Evolutionary conservation across 768 basidiomycete genomes (phyloP).

Genomic region (Dentipellis fragilis): DNA sequence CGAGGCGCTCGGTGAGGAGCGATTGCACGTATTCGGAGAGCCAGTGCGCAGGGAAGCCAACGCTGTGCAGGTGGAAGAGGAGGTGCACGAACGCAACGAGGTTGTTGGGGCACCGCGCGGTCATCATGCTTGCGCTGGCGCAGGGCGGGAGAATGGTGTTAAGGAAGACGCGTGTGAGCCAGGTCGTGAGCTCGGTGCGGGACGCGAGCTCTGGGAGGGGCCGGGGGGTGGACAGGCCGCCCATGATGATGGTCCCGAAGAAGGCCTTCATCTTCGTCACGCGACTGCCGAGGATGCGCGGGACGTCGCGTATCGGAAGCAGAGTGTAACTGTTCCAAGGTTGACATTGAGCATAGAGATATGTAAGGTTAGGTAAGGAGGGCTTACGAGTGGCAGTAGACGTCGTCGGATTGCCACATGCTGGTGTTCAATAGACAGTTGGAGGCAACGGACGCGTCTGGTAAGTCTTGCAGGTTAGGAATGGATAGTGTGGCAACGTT

Average conservation of each 20-base stretch:
- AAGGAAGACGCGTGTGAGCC: conserved; percentile 2
- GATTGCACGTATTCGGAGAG: conserved; percentile 11
- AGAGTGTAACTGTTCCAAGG: neutral
- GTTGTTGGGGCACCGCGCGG: conserved; percentile 1
- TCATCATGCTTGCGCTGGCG: neutral
- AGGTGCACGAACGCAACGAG: conserved; percentile 1
- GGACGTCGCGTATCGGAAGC: neutral
- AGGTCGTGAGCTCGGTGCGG: neutral
- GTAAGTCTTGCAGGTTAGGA: neutral
- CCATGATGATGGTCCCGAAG: neutral
- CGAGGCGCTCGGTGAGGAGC: conserved; percentile 18
- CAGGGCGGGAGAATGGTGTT: neutral
- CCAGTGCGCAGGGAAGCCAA: conserved; percentile 5
- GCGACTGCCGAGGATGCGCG: neutral
- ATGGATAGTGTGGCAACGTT: neutral
- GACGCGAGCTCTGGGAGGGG: conserved; percentile 2
- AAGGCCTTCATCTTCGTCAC: neutral
- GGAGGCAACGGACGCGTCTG: neutral
- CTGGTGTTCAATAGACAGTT: neutral
- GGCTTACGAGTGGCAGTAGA: neutral
- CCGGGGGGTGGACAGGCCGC: neutral
- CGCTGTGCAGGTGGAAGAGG: neutral
- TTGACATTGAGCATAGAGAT: no score
- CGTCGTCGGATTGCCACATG: conserved; percentile 5
- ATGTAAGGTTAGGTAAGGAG: no score